Percentiles rank a stretch among this genome's conserved stretches.
These are phyloP conservation scores for Botrytis tulipae DNA, from an alignment of 2,329 filamentous ascomycete genomes.

Conservation along the genomic window DNA sequence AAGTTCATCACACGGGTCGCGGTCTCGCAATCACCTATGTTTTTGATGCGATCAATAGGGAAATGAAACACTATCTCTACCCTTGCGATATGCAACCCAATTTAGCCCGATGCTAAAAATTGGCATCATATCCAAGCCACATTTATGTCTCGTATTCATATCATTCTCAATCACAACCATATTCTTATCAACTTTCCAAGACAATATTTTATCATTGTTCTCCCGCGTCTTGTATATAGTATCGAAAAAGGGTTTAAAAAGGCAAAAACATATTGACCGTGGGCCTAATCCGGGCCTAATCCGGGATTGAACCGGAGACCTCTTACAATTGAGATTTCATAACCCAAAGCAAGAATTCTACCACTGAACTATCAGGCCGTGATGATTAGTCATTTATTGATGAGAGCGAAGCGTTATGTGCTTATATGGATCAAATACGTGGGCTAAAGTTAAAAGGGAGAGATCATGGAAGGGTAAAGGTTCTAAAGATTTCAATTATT, in stretches of 20 bases:
- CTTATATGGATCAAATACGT: too few relatives aligned
- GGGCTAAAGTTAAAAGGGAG: too few relatives aligned
- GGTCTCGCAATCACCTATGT: neutral
- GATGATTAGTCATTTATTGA: neutral
- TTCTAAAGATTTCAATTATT: too few relatives aligned
- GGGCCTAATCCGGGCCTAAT: slow-evolving; percentile 15
- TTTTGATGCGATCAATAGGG: neutral
- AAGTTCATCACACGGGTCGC: neutral
- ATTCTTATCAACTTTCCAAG: neutral
- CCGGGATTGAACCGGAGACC: slow-evolving; percentile 18
- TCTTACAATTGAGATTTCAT: neutral
- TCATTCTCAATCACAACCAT: neutral
- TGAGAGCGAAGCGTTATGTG: too few relatives aligned
- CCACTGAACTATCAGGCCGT: too few relatives aligned
- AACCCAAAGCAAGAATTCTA: slow-evolving; percentile 17
- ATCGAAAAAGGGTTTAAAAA: neutral
- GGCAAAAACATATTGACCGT: fast-evolving
- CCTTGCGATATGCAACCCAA: neutral
- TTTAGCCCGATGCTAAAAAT: neutral
- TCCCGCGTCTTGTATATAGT: neutral
- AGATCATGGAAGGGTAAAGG: too few relatives aligned
- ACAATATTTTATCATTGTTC: neutral
- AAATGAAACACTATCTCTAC: neutral
- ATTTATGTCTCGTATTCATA: neutral
- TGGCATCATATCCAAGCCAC: neutral